Conservation (phyloP, 2,329 filamentous ascomycete genomes). For the Talaromyces islandicus region DNA sequence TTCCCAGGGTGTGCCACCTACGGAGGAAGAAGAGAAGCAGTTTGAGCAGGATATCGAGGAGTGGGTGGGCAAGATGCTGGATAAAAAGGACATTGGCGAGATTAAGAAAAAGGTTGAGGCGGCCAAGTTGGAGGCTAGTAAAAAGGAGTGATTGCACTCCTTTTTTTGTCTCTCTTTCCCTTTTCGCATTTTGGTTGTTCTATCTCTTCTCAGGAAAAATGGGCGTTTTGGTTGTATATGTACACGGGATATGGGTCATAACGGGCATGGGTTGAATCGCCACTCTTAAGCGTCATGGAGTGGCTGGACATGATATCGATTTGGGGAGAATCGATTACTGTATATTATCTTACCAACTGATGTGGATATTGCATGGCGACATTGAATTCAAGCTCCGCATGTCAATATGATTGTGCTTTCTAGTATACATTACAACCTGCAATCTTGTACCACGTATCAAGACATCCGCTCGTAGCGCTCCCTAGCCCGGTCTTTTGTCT, state of each 20-base stretch:
- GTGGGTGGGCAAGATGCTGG: slow-evolving; percentile 46
- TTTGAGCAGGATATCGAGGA: slow-evolving; percentile 50
- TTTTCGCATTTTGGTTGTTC: not conserved
- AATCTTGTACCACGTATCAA: slow-evolving; percentile 6
- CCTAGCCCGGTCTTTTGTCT: slow-evolving; percentile 41
- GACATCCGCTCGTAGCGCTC: slow-evolving; percentile 42
- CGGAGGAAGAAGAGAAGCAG: slow-evolving; percentile 49
- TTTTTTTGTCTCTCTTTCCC: too few species aligned
- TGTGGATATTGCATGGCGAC: not conserved
- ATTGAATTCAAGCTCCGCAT: not conserved
- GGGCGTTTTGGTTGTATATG: not conserved
- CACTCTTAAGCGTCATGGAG: not conserved
- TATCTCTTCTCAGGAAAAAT: not conserved
- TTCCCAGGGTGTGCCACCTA: slow-evolving; percentile 13
- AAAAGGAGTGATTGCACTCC: slow-evolving; percentile 3
- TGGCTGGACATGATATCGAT: not conserved
- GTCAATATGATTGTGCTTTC: not conserved
- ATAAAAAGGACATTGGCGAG: slow-evolving; percentile 42
- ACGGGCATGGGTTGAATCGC: not conserved
- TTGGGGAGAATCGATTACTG: not conserved
- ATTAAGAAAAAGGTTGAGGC: slow-evolving; percentile 27
- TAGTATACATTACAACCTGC: not conserved
- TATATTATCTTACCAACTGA: not conserved
- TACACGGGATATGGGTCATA: not conserved
- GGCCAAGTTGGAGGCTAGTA: slow-evolving; percentile 13